Base-by-base conservation (phyloP, 768 basidiomycete genomes). In the Podaxis rugospora region DNA sequence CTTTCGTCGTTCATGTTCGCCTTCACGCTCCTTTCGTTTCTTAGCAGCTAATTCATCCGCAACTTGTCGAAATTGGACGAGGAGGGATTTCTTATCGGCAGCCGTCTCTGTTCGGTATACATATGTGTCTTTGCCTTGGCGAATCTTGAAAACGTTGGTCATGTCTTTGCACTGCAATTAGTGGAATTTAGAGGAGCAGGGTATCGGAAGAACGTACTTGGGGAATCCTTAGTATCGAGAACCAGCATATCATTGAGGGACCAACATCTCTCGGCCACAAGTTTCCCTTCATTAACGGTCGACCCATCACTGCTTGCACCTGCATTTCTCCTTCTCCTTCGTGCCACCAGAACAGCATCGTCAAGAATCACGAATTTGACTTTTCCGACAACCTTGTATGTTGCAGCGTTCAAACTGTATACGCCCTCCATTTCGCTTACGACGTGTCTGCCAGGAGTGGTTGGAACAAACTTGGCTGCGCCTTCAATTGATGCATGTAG, bases 91-190 rank as follows among this genome's bases (percentile, higher is more conserved):
- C 79, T 99, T 99, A 68, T 98, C 94, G 25, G 87, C 77, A 0
- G 86, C 68, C 6, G 80, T 80, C 60, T 95, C 92, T 2, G 92
- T 92, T 37, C 95, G 86, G 72, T 93, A 98, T 5, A 99, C 94
- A 69, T 95, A 89, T 0, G 92, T 92, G 72, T 98, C 96, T 72
- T 96, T 97, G 4, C 91, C 89, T 62, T 95, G 87, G 63, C 90
- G 82, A 64, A 99, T 86, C 78, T 98, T 98, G 81, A 98, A 91
- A 3, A 98, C 95, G 66, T 98, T 97, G n/a, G 89, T 93, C 80
- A 98, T 88, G 52, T 75, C 89, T 85, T 53, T 16, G 55, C 40
- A 54, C 36, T 27, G 36, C 50, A 16, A 57, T 47, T 4, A 52
- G 53, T 23, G 42, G 40, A 32, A 55, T 51, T 32, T 50, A 64